Base-by-base conservation (phyloP, 768 basidiomycete species). In the Tubosaeta sp. region DNA sequence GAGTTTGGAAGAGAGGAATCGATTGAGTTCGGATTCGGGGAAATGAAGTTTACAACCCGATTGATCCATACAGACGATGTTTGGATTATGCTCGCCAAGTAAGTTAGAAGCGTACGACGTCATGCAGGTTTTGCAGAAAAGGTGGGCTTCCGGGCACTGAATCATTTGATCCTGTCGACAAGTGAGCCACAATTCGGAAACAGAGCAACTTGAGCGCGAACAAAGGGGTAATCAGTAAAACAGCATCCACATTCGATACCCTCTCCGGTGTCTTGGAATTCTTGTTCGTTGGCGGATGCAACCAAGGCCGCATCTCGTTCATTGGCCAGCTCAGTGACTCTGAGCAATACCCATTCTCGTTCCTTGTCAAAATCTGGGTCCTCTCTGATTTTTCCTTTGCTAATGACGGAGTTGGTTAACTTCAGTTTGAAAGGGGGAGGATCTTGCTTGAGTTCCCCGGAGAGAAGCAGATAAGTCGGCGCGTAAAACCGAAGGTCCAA, bases 191-290 rank as follows among this genome's bases (percentile, higher is more conserved):
- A 10, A 9, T 18, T 50, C 16, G 25, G 25, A 47, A 38, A 30
- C 52, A 45, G 25, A 30, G 32, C 31, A 22, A 44, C 9, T 11
- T 14, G 24, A 25, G 39, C 35, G 72, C 88, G 50, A 65, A 90
- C 89, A 68, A 88, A 86, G 4, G 83, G 66, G 54, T 84, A 89
- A 11, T 70, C 74, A 4, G 79, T 70, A 62, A 93, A 95, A 68
- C 93, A 96, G 60, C 92, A 94, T 12, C 86, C 87, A 59, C 93
- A 94, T 59, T 94, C 90, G 31, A 94, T 82, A 3, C 84, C 87
- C 44, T 74, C 78, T 8, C 75, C 76, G 8, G 67, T 73, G 29
- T 77, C 81, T 18, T 75, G 71, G 22, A 73, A 69, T 36, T 74
- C 76, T n/a, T 76, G 65, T 49, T 73, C 66, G 43, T 69, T 65